A percentile compares a stretch with the other conserved stretches of the same genome.
These are phyloP conservation scores for Didymella arachidicola DNA, from an alignment of 2,329 filamentous ascomycete species.

Conservation along the genomic window DNA sequence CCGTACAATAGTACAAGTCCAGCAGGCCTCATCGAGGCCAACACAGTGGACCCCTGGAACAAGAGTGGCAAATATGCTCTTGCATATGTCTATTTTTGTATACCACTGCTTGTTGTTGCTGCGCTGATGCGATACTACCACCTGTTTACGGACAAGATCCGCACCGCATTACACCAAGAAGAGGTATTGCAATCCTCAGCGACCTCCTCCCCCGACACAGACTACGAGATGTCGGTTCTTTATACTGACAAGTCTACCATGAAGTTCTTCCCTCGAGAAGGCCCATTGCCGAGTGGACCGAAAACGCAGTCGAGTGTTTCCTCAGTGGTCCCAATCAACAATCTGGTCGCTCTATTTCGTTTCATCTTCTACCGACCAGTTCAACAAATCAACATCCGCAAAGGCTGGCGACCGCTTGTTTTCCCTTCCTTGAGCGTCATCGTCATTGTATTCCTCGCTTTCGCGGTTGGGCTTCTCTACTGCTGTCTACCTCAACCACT, in stretches of 20 bases:
- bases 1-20: conserved; percentile 64
- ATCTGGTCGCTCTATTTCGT: conserved; percentile 80
- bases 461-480: conserved; percentile 79
- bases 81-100: conserved; percentile 87
- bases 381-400: conserved; percentile 71
- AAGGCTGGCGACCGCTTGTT: conserved; percentile 70
- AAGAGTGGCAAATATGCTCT: conserved; percentile 84
- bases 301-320: conserved; percentile 74
- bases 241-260: conserved; percentile 68
- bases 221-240: conserved; percentile 68
- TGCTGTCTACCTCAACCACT: conserved; percentile 87
- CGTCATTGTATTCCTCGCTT: conserved; percentile 70
- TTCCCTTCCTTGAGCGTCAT: conserved; percentile 82
- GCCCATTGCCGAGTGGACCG: conserved; percentile 66
- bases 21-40: conserved; percentile 63
- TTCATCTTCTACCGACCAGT: conserved; percentile 90
- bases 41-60: conserved; percentile 75
- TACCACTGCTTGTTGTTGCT: conserved; percentile 73
- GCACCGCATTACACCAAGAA: conserved; percentile 87
- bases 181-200: conserved; percentile 73
- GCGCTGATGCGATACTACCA: conserved; percentile 80
- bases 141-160: conserved; percentile 91
- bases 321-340: conserved; percentile 77
- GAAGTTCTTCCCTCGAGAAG: conserved; percentile 77
- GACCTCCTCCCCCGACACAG: conserved; percentile 62